These are phyloP conservation scores for Hibiscus syriacus DNA, from an alignment of 345 rosid species.

Conservation along the genomic window DNA sequence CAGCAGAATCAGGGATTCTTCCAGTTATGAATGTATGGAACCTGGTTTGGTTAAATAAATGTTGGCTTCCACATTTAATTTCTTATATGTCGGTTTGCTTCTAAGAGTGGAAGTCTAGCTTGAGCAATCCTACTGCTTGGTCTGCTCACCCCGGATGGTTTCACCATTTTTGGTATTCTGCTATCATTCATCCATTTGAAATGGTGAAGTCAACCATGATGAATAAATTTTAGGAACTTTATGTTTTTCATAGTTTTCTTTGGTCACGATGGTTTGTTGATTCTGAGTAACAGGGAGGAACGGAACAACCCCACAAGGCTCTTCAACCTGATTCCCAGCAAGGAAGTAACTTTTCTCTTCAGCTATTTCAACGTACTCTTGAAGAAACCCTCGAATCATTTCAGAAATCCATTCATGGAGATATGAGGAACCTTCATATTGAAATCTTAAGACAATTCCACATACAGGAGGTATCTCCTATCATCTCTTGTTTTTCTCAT, in stretches of 20 bases:
- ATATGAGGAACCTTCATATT: slow-evolving; percentile 86
- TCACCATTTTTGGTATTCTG: not conserved
- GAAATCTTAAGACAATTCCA: slow-evolving; percentile 92
- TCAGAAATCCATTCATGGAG: slow-evolving; percentile 82
- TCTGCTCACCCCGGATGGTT: slow-evolving; percentile 6
- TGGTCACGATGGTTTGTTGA: slow-evolving; percentile 3
- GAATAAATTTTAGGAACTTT: not conserved
- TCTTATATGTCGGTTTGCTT: slow-evolving; percentile 1
- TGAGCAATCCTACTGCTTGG: slow-evolving; percentile 1
- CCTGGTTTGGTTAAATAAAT: slow-evolving; percentile 2
- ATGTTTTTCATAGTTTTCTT: not conserved
- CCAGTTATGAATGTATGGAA: slow-evolving; percentile 57
- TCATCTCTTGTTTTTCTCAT: not conserved
- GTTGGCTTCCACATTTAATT: slow-evolving; percentile 8
- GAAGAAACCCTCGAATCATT: slow-evolving; percentile 82
- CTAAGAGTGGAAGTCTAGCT: not conserved
- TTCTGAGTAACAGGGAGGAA: slow-evolving; percentile 58
- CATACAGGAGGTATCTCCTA: slow-evolving; percentile 66
- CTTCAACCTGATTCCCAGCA: slow-evolving; percentile 54
- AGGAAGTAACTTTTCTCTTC: slow-evolving; percentile 73
- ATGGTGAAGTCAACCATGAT: not conserved
- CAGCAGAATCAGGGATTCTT: slow-evolving; percentile 38
- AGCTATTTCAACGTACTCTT: slow-evolving; percentile 82
- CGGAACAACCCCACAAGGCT: slow-evolving; percentile 32
- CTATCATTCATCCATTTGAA: not conserved